These are phyloP conservation scores for Poa annua DNA, from an alignment of 176 grass and related monocot genomes.

Conservation along the genomic window DNA sequence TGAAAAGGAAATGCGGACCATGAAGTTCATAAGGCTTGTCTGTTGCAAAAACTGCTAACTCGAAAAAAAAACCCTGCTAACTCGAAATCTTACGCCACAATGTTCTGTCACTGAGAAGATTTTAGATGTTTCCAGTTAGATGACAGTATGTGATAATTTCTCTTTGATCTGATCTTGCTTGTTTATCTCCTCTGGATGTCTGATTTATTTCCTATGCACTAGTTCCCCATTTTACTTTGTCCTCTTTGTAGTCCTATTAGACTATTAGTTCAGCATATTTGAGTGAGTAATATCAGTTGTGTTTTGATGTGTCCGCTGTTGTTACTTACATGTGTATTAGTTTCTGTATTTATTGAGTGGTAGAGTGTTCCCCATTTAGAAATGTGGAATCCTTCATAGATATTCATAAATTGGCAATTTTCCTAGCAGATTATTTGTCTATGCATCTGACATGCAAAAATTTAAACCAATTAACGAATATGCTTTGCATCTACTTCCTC, in stretches of 20 bases:
- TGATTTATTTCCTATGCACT: neutral
- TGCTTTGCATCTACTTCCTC: no score
- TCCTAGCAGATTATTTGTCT: neutral
- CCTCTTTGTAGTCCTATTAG: neutral
- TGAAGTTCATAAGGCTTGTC: neutral
- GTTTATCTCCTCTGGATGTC: constrained; percentile 2
- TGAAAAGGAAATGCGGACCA: neutral
- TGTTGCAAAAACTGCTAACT: constrained; percentile 8
- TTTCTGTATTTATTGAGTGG: neutral
- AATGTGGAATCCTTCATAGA: neutral
- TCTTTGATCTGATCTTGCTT: neutral
- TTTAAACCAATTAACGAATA: neutral
- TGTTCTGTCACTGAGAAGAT: neutral
- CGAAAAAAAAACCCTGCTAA: neutral
- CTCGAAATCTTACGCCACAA: neutral
- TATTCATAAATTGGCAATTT: neutral
- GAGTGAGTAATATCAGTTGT: neutral
- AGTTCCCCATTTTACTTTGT: neutral
- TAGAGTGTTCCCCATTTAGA: neutral
- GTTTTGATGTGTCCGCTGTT: neutral
- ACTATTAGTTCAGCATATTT: neutral
- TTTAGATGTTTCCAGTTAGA: constrained; percentile 7
- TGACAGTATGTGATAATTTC: constrained; percentile 11
- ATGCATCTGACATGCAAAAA: neutral
- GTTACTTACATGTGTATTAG: neutral